These are phyloP conservation scores for Lasiodiplodia hormozganensis DNA, from an alignment of 2,329 filamentous ascomycete species.

Conservation along the genomic window DNA sequence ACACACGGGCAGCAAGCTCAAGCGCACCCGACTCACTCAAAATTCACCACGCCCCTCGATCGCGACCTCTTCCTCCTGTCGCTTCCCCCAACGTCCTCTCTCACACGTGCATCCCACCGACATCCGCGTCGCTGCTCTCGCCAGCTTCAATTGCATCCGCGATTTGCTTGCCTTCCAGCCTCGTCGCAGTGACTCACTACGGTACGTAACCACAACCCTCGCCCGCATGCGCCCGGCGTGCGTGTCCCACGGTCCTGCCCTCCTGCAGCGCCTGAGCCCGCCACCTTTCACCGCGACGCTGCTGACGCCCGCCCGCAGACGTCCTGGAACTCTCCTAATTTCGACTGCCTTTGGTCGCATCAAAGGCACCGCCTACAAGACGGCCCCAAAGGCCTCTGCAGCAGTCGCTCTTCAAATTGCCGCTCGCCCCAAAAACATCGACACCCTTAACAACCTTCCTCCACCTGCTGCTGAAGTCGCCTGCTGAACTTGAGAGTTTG, in stretches of 20 bases:
- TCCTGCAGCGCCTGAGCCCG: slow-evolving; percentile 2
- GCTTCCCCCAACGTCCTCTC: slow-evolving; percentile 4
- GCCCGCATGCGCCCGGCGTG: neutral
- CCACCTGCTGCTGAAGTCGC: slow-evolving; percentile 48
- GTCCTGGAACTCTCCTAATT: slow-evolving; percentile 4
- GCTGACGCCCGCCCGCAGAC: slow-evolving; percentile 15
- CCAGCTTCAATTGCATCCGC: slow-evolving; percentile 14
- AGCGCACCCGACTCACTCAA: slow-evolving; percentile 28
- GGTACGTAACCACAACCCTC: slow-evolving; percentile 18
- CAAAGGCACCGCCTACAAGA: slow-evolving; percentile 53
- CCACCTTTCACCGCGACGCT: slow-evolving; percentile 17
- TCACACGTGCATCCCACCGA: neutral
- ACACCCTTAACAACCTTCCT: slow-evolving; percentile 59
- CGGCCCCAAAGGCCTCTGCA: slow-evolving; percentile 52
- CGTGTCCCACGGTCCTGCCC: neutral
- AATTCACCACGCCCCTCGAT: slow-evolving; percentile 27
- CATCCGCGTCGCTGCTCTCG: slow-evolving; percentile 4
- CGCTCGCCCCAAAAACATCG: slow-evolving; percentile 51
- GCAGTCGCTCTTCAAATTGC: slow-evolving; percentile 56
- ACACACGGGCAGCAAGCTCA: slow-evolving; percentile 12
- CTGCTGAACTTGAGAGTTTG: slow-evolving; percentile 48
- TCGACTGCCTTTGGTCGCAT: slow-evolving; percentile 46
- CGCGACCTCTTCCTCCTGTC: slow-evolving; percentile 7
- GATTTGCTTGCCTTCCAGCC: slow-evolving; percentile 5
- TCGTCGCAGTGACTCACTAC: slow-evolving; percentile 28